Conservation (phyloP, 805 yeast genomes). For the Saturnispora bothae region DNA sequence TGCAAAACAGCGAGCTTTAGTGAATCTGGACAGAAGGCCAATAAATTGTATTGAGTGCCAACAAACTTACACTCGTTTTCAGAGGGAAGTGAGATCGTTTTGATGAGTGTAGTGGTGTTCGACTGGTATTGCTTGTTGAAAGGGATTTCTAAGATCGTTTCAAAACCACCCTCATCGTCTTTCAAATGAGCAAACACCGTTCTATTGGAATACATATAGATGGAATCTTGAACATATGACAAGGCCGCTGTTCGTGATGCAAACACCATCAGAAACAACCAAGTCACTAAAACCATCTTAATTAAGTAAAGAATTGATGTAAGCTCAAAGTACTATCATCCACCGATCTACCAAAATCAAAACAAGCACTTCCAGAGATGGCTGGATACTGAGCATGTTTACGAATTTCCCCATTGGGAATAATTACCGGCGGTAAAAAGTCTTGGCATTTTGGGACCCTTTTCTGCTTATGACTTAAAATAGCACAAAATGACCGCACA, state of each 20-base stretch:
- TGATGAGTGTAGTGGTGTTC: slow-evolving; percentile 13
- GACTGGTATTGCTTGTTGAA: slow-evolving; percentile 19
- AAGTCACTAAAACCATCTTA: too few species aligned
- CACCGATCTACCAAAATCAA: too few species aligned
- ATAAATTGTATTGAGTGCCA: slow-evolving; percentile 13
- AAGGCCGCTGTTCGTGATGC: too few species aligned
- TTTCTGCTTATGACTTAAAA: too few species aligned
- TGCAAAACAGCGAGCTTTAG: slow-evolving; percentile 7
- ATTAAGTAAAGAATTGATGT: too few species aligned
- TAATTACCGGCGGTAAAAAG: background rate
- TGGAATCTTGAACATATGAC: too few species aligned
- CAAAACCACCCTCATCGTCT: slow-evolving; percentile 7
- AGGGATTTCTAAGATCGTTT: slow-evolving; percentile 19
- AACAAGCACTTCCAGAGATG: background rate
- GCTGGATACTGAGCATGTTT: background rate
- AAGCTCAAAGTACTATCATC: too few species aligned
- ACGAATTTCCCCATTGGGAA: background rate
- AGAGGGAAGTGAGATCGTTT: slow-evolving; percentile 16
- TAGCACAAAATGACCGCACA: too few species aligned
- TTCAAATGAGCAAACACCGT: slow-evolving; percentile 15
- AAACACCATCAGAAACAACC: too few species aligned
- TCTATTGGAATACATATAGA: slow-evolving; percentile 24
- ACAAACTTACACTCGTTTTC: slow-evolving; percentile 15
- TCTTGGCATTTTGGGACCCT: background rate
- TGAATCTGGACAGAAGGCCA: slow-evolving; percentile 17